These are phyloP conservation scores for Sugiyamaella xylanicola DNA, from an alignment of 1,139 yeast species.

Conservation along the genomic window DNA sequence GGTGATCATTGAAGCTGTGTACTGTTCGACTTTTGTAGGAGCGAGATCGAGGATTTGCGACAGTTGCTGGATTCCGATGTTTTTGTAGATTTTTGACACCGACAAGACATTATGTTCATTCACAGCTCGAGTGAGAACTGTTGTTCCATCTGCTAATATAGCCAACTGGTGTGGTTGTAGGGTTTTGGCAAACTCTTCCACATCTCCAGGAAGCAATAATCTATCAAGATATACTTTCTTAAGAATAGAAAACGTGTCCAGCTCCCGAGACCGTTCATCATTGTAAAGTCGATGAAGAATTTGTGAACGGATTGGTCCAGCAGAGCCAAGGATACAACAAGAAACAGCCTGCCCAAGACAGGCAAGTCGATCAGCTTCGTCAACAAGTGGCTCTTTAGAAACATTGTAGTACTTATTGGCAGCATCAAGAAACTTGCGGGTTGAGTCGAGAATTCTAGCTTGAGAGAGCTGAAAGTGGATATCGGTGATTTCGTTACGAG, in stretches of 20 bases:
- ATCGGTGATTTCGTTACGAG: constrained; percentile 26
- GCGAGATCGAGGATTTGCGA: constrained; percentile 38
- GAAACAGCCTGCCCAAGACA: constrained; percentile 42
- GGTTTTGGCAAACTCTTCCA: constrained; percentile 33
- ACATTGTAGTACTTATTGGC: constrained; percentile 40
- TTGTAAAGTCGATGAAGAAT: constrained; percentile 38
- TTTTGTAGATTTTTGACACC: constrained; percentile 40
- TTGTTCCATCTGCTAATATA: constrained; percentile 37
- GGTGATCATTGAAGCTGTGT: constrained; percentile 41
- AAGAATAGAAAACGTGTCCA: constrained; percentile 34
- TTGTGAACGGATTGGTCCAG: constrained; percentile 43
- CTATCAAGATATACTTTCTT: constrained; percentile 39
- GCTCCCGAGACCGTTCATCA: constrained; percentile 38
- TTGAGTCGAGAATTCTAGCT: constrained; percentile 41
- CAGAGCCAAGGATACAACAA: constrained; percentile 42
- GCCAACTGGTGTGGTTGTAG: constrained; percentile 39
- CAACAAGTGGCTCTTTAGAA: constrained; percentile 35
- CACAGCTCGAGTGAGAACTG: constrained; percentile 41
- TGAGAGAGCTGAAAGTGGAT: constrained; percentile 41
- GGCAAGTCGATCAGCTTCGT: constrained; percentile 36
- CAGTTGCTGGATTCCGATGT: constrained; percentile 38
- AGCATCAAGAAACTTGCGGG: constrained; percentile 41
- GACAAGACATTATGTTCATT: constrained; percentile 44
- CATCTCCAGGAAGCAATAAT: constrained; percentile 37
- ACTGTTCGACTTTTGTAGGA: constrained; percentile 38